These are phyloP conservation scores for Collariella sp. DNA, from an alignment of 495 filamentous ascomycete species.

Conservation along the genomic window DNA sequence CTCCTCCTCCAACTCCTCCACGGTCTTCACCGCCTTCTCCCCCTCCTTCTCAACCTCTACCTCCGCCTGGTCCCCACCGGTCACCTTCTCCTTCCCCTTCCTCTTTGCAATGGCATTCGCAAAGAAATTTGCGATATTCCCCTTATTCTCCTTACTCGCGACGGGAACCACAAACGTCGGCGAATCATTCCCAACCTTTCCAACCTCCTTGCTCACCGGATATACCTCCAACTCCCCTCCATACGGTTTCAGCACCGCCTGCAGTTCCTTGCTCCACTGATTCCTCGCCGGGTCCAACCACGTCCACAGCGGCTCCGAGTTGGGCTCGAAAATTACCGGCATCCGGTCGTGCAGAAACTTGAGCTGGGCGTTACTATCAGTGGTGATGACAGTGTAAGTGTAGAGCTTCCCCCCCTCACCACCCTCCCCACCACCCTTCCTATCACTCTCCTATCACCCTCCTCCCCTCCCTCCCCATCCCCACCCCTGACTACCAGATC, in stretches of 20 bases:
- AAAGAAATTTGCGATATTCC: constrained; percentile 91
- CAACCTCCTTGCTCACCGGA: constrained; percentile 78
- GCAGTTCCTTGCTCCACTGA: constrained; percentile 72
- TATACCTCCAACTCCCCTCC: constrained; percentile 76
- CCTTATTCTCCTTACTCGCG: constrained; percentile 75
- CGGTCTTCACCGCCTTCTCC: constrained; percentile 22
- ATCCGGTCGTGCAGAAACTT: constrained; percentile 87
- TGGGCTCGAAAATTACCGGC: constrained; percentile 83
- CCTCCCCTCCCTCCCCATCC: constrained; percentile 43
- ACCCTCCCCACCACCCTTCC: constrained; percentile 6
- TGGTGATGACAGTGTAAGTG: constrained; percentile 90
- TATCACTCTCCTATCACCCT: constrained; percentile 4
- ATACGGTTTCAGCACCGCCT: constrained; percentile 67
- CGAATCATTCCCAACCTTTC: constrained; percentile 91
- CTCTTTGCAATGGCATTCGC: constrained; percentile 40
- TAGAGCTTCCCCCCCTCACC: constrained; percentile 33
- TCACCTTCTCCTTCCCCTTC: constrained; percentile 33
- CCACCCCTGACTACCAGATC: constrained; percentile 52
- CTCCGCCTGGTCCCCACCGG: constrained; percentile 12
- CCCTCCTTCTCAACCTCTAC: constrained; percentile 22
- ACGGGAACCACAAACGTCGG: constrained; percentile 74
- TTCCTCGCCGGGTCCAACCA: constrained; percentile 72
- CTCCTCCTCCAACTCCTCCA: constrained; percentile 2
- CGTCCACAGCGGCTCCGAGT: constrained; percentile 55
- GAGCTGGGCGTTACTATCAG: constrained; percentile 67